Conservation (phyloP, 2,329 filamentous ascomycete genomes). For the Arachnopeziza araneosa region DNA sequence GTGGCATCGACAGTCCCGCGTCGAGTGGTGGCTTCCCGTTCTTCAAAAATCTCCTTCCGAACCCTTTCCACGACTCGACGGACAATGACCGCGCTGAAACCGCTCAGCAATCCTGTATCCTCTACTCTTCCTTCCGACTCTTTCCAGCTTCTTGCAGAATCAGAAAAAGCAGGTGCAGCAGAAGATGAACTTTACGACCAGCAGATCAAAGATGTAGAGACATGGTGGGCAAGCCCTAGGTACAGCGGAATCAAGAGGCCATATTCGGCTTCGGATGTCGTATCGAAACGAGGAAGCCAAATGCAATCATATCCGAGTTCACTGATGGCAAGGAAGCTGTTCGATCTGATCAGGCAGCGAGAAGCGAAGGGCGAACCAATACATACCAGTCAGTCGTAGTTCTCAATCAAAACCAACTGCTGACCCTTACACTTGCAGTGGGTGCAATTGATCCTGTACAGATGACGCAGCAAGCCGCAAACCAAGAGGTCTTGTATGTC, state of each 20-base stretch:
- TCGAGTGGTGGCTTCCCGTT: slow-evolving; percentile 18
- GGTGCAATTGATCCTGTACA: slow-evolving; percentile 98
- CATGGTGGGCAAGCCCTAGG: slow-evolving; percentile 84
- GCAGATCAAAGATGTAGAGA: slow-evolving; percentile 77
- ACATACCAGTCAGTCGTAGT: slow-evolving; percentile 64
- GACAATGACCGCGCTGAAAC: slow-evolving; percentile 23
- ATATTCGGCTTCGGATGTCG: slow-evolving; percentile 85
- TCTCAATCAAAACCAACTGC: not conserved
- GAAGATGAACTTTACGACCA: slow-evolving; percentile 83
- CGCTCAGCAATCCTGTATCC: slow-evolving; percentile 26
- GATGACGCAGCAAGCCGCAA: slow-evolving; percentile 96
- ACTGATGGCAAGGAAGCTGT: slow-evolving; percentile 90
- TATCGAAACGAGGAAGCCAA: slow-evolving; percentile 85
- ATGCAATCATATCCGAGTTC: slow-evolving; percentile 88
- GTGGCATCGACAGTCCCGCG: slow-evolving; percentile 22
- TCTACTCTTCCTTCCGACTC: slow-evolving; percentile 51
- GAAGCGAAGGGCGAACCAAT: slow-evolving; percentile 77
- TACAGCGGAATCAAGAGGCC: slow-evolving; percentile 87
- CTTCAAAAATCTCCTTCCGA: slow-evolving; percentile 14
- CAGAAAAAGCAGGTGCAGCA: slow-evolving; percentile 68
- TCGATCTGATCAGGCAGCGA: slow-evolving; percentile 77
- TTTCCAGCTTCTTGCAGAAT: slow-evolving; percentile 78
- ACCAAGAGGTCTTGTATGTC: slow-evolving; percentile 94
- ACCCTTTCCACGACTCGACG: slow-evolving; percentile 18
- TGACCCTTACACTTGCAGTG: slow-evolving; percentile 48